These are phyloP conservation scores for Fusarium sp. DNA, from an alignment of 2,329 filamentous ascomycete genomes.

Conservation along the genomic window DNA sequence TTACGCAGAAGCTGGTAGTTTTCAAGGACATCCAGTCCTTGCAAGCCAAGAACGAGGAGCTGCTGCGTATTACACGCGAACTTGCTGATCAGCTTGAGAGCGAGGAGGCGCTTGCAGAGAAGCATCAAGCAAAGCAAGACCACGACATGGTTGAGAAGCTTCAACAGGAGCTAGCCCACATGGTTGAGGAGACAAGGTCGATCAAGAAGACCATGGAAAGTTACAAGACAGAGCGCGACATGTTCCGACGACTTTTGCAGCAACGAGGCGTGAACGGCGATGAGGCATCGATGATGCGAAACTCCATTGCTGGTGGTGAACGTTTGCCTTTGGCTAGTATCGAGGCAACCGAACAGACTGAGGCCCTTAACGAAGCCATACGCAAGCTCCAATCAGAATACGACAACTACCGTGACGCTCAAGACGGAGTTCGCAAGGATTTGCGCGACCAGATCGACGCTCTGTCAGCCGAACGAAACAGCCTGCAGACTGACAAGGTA, in stretches of 20 bases:
- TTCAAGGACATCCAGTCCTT: conserved; percentile 90
- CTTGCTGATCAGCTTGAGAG: conserved; percentile 92
- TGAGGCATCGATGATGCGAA: conserved; percentile 78
- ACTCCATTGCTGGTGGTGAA: conserved; percentile 73
- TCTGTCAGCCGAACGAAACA: conserved; percentile 84
- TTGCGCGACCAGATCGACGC: conserved; percentile 88
- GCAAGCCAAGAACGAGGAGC: conserved; percentile 88
- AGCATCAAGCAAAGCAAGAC: conserved; percentile 73
- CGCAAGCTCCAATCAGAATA: conserved; percentile 92
- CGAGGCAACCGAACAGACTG: conserved; percentile 69
- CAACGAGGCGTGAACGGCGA: conserved; percentile 75
- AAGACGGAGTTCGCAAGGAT: conserved; percentile 83
- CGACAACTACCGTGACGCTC: conserved; percentile 90
- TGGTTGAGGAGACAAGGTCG: conserved; percentile 87
- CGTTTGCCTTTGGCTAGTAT: conserved; percentile 71
- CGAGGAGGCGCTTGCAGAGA: conserved; percentile 81
- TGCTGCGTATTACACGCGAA: conserved; percentile 86
- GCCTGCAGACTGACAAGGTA: conserved; percentile 86
- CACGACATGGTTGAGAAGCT: conserved; percentile 81
- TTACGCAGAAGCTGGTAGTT: conserved; percentile 88
- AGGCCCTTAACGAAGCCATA: conserved; percentile 79
- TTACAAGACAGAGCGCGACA: conserved; percentile 95
- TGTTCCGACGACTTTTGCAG: conserved; percentile 95
- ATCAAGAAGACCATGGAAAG: conserved; percentile 89
- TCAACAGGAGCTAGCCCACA: conserved; percentile 78